Evolutionary conservation across 768 basidiomycete genomes (phyloP).

Genomic region (Agrocybe chaxingu): DNA sequence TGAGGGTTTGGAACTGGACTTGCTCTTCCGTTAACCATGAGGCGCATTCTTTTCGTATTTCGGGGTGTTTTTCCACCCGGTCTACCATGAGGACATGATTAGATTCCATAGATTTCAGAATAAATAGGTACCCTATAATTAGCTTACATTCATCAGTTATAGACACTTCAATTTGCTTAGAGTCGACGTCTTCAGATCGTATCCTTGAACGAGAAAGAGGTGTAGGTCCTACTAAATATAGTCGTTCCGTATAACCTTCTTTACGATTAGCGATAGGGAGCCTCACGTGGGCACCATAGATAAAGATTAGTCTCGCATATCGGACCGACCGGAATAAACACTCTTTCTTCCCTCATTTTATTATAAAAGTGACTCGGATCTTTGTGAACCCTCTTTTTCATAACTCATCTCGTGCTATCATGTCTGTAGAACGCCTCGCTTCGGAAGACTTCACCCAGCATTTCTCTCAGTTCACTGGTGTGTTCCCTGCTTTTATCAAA

Average conservation of each 20-base stretch:
- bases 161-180: too few species aligned
- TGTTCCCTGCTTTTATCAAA: neutral
- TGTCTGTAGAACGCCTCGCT: constrained; percentile 40
- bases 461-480: constrained; percentile 26
- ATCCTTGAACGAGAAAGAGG: too few species aligned
- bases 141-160: too few species aligned
- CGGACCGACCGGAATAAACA: neutral
- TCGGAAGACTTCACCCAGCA: constrained; percentile 40
- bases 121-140: too few species aligned
- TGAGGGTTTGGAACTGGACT: constrained; percentile 29
- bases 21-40: constrained; percentile 11
- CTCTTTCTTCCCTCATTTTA: too few species aligned
- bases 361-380: neutral
- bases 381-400: neutral
- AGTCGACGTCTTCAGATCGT: too few species aligned
- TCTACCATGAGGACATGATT: neutral
- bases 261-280: too few species aligned
- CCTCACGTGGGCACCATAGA: too few species aligned
- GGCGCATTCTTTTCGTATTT: neutral
- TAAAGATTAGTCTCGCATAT: neutral
- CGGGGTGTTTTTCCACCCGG: neutral
- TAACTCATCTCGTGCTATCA: constrained; percentile 14
- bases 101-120: too few species aligned
- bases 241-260: too few species aligned
- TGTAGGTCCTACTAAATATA: too few species aligned